Conservation (phyloP, 441 rosid genomes). For the Arabidopsis hybrid region DNA sequence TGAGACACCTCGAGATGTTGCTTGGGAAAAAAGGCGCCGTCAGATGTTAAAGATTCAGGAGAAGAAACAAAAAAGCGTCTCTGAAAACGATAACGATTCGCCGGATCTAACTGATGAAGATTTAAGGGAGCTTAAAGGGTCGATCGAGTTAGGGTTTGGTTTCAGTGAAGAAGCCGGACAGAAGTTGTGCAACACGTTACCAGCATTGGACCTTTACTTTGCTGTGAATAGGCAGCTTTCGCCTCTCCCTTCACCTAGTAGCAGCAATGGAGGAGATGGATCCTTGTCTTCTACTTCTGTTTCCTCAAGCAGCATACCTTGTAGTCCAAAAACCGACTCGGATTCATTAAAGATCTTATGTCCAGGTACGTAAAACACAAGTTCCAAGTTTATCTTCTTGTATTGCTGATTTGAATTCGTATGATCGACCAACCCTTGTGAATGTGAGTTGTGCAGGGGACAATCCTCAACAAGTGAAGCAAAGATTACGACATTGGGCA, state of each 20-base stretch:
- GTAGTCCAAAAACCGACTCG: slow-evolving; percentile 69
- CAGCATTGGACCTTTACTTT: slow-evolving; percentile 93
- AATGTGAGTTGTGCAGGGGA: slow-evolving; percentile 63
- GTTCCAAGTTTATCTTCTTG: neutral
- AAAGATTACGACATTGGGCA: slow-evolving; percentile 96
- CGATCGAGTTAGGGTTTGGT: slow-evolving; percentile 96
- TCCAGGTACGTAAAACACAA: slow-evolving; percentile 58
- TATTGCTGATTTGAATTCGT: neutral
- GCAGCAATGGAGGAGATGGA: slow-evolving; percentile 45
- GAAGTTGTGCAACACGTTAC: slow-evolving; percentile 73
- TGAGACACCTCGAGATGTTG: slow-evolving; percentile 78
- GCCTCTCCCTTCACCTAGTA: slow-evolving; percentile 73
- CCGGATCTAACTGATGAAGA: slow-evolving; percentile 83
- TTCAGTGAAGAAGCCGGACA: slow-evolving; percentile 90
- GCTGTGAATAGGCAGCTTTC: slow-evolving; percentile 90
- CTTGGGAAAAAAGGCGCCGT: slow-evolving; percentile 90
- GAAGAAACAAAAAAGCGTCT: slow-evolving; percentile 47
- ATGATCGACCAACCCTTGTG: slow-evolving; percentile 5
- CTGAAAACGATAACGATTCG: slow-evolving; percentile 12
- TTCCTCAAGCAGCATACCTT: slow-evolving; percentile 60
- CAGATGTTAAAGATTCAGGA: slow-evolving; percentile 65
- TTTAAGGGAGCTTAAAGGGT: slow-evolving; percentile 86
- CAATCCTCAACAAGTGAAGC: slow-evolving; percentile 89
- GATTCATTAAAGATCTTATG: slow-evolving; percentile 78
- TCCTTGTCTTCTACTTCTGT: slow-evolving; percentile 52